Evolutionary conservation across 2,329 filamentous ascomycete genomes (phyloP).

Genomic region (Elsinoe ampelina): DNA sequence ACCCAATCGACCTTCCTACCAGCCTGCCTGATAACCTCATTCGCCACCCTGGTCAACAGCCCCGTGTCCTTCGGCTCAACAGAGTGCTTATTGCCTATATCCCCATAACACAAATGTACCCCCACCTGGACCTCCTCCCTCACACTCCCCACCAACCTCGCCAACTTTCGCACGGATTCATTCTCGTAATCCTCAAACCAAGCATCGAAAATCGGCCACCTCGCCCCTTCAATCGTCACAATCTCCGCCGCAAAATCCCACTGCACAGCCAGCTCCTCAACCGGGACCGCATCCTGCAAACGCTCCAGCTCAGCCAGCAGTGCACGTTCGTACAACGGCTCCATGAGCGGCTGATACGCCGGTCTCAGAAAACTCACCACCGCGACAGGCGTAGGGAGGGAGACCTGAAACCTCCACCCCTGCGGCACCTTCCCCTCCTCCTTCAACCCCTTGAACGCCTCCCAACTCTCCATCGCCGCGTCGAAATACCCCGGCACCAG

Average conservation of each 20-base stretch:
- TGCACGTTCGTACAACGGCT: slow-evolving; percentile 28
- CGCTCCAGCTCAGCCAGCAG: slow-evolving; percentile 23
- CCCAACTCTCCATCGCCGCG: slow-evolving; percentile 28
- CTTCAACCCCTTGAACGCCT: slow-evolving; percentile 24
- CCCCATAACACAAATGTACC: slow-evolving; percentile 42
- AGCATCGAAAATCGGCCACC: slow-evolving; percentile 20
- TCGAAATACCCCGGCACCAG: slow-evolving; percentile 27
- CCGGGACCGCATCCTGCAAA: slow-evolving; percentile 27
- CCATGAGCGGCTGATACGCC: slow-evolving; percentile 23
- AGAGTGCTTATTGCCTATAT: slow-evolving; percentile 37
- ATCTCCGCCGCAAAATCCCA: slow-evolving; percentile 29
- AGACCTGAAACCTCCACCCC: slow-evolving; percentile 28
- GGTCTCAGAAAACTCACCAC: slow-evolving; percentile 15
- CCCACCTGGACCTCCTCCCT: slow-evolving; percentile 33
- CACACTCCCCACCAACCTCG: slow-evolving; percentile 26
- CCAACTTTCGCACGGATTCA: slow-evolving; percentile 29
- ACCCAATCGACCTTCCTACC: slow-evolving; percentile 31
- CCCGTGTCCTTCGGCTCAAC: slow-evolving; percentile 33
- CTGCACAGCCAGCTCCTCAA: slow-evolving; percentile 29
- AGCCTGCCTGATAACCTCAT: slow-evolving; percentile 23
- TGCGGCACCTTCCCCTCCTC: slow-evolving; percentile 24
- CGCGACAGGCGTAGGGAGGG: slow-evolving; percentile 24
- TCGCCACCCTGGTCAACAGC: slow-evolving; percentile 31
- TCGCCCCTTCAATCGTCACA: slow-evolving; percentile 25
- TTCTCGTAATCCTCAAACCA: slow-evolving; percentile 29